Conservation (phyloP, 495 filamentous ascomycete species). For the Annulohypoxylon maeteangense region DNA sequence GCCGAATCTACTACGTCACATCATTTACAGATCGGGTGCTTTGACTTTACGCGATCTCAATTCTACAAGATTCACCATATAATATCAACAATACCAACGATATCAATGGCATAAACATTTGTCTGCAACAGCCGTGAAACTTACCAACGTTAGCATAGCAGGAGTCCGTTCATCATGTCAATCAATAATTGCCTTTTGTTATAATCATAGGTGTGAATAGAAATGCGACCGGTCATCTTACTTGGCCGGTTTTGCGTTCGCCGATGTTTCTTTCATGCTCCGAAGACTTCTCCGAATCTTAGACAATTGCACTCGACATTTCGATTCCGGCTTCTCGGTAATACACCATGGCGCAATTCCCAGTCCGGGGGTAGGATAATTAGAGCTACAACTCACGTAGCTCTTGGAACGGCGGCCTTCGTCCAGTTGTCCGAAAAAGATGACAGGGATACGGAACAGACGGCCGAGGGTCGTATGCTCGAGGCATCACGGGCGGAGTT, state of each 20-base stretch:
- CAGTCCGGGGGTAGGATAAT: constrained; percentile 47
- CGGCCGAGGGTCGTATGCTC: constrained; percentile 85
- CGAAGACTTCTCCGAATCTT: constrained; percentile 24
- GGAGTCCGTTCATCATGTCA: constrained; percentile 29
- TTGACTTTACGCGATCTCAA: constrained; percentile 3
- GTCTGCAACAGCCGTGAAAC: background rate
- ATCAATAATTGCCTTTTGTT: constrained; percentile 5
- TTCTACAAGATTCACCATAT: background rate
- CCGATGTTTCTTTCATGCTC: constrained; percentile 28
- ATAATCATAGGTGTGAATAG: constrained; percentile 25
- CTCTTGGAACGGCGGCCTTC: constrained; percentile 67
- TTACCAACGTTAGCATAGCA: background rate
- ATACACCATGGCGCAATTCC: constrained; percentile 2
- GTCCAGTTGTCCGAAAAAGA: constrained; percentile 75
- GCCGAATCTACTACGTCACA: constrained; percentile 38
- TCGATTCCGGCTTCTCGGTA: constrained; percentile 4
- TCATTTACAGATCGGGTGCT: background rate
- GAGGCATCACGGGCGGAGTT: constrained; percentile 81
- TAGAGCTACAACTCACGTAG: constrained; percentile 63
- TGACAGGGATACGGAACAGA: constrained; percentile 68
- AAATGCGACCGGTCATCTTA: constrained; percentile 45
- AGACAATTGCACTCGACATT: constrained; percentile 38
- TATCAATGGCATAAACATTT: constrained; percentile 16
- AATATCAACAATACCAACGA: background rate
- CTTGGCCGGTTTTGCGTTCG: constrained; percentile 44